Evolutionary conservation across 129 eudicot species (phyloP), one percentile per base, ranked within the genome.

Genomic region (Arctium minus): DNA sequence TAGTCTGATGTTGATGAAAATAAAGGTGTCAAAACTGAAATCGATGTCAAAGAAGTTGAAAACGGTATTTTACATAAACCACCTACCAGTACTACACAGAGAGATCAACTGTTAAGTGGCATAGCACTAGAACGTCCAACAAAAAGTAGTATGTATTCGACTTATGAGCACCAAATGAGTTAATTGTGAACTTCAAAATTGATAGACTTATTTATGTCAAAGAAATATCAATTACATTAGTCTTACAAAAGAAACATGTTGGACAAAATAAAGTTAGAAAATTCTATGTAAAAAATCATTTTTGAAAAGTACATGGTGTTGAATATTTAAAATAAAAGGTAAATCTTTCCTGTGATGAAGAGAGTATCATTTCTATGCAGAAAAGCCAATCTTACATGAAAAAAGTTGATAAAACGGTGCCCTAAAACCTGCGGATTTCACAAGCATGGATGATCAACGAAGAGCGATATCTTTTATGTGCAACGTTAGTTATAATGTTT

Each of bases 1-100:
- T 84, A 65, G 92, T 96, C 99, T 96, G 93, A 50, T 72, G 79
- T 36, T 33, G 64, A 74, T 35, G 76, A 29, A 35, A 79, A 22
- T 2, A 37, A 72, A 84, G 5, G 32, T 22, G 29, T 80, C 72
- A 77, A 33, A 33, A 76, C 2, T 44, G 31, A 82, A 67, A 71
- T 76, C 1, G 0, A 15, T 30, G 71, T 84, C 73, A 78, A 68
- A 62, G 37, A 85, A 70, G 17, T 27, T 65, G 11, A 73, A 18
- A 73, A 13, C 3, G 31, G 11, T 30, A 74, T 5, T 62, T 67
- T 69, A 56, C 67, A 56, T 17, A 11, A 13, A 50, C 13, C 13
- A 12, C 62, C 62, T 3, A 50, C n/a, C 62, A 50, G 62, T 50
- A 50, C 5, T n/a, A 50, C 62, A 50, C 2, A 44, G 53, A 13